Conservation (phyloP, 1,284 basidiomycete species). For the Sphaerobolus stellatus region DNA sequence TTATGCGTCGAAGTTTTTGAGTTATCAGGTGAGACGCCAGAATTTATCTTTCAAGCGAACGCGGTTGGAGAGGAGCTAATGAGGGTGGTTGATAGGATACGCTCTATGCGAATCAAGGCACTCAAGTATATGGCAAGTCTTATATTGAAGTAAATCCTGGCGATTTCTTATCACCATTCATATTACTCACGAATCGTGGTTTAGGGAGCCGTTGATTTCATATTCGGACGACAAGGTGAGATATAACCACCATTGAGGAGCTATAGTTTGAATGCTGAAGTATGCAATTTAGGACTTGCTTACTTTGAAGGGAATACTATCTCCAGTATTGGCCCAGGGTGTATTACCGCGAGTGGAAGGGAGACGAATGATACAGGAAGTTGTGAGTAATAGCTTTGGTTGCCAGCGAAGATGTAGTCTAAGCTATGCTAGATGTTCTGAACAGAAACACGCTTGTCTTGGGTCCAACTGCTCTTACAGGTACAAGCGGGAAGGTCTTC, state of each 20-base stretch:
- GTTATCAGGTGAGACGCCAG: conserved; percentile 47
- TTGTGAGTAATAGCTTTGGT: conserved; percentile 34
- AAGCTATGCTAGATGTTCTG: conserved; percentile 39
- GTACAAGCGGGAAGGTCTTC: conserved; percentile 39
- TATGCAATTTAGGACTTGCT: conserved; percentile 26
- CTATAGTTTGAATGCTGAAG: neutral
- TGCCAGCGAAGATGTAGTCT: neutral
- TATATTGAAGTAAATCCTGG: conserved; percentile 43
- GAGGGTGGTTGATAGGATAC: conserved; percentile 27
- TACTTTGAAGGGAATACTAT: conserved; percentile 51
- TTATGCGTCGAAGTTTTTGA: conserved; percentile 52
- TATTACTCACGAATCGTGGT: conserved; percentile 24
- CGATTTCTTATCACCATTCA: neutral
- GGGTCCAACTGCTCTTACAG: conserved; percentile 41
- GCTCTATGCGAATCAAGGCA: conserved; percentile 44
- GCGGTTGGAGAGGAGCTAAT: too few relatives aligned
- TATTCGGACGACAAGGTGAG: conserved; percentile 42
- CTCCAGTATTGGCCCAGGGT: conserved; percentile 40
- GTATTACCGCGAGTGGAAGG: conserved; percentile 53
- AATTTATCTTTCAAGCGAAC: conserved; percentile 13
- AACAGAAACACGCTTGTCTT: conserved; percentile 48
- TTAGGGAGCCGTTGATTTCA: conserved; percentile 56
- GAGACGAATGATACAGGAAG: conserved; percentile 46
- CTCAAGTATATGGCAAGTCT: conserved; percentile 47
- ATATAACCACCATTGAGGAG: neutral